Evolutionary conservation across 2,329 filamentous ascomycete species (phyloP).

Genomic region (Sporothrix dimorphospora): DNA sequence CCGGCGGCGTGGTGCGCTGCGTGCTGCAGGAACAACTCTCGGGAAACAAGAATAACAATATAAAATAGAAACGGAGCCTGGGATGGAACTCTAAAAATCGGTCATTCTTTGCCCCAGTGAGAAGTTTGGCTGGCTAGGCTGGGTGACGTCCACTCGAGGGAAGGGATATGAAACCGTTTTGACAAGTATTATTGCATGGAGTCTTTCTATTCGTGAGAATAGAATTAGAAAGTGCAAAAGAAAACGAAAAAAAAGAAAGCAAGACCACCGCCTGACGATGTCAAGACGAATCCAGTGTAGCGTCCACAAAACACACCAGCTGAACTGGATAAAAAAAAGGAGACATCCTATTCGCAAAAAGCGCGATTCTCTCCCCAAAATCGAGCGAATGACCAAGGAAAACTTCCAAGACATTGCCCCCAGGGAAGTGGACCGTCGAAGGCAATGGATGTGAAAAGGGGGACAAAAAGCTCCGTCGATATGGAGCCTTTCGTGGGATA

Average conservation of each 20-base stretch:
- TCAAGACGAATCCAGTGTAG: neutral
- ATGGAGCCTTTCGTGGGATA: neutral
- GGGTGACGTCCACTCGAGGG: neutral
- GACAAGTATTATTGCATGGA: neutral
- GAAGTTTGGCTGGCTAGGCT: neutral
- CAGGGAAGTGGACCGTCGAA: neutral
- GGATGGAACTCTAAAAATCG: too few relatives aligned
- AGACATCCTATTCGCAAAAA: neutral
- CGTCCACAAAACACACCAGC: neutral
- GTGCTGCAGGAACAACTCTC: slow-evolving; percentile 5
- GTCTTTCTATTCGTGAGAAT: neutral
- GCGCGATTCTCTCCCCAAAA: neutral
- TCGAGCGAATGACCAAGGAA: slow-evolving; percentile 11
- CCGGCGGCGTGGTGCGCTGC: neutral
- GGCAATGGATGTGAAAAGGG: neutral
- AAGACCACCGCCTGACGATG: neutral
- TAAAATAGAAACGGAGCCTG: neutral
- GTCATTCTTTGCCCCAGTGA: neutral
- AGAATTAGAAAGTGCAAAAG: neutral
- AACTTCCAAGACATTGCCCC: slow-evolving; percentile 22
- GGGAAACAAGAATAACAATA: too few relatives aligned
- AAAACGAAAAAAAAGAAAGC: neutral
- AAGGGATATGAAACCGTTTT: slow-evolving; percentile 15
- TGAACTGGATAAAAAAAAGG: neutral
- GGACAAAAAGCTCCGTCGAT: neutral